Percentiles rank a stretch among this genome's conserved stretches.
Conservation (phyloP, 2,329 filamentous ascomycete species). For the Orbilia ellipsospora region DNA sequence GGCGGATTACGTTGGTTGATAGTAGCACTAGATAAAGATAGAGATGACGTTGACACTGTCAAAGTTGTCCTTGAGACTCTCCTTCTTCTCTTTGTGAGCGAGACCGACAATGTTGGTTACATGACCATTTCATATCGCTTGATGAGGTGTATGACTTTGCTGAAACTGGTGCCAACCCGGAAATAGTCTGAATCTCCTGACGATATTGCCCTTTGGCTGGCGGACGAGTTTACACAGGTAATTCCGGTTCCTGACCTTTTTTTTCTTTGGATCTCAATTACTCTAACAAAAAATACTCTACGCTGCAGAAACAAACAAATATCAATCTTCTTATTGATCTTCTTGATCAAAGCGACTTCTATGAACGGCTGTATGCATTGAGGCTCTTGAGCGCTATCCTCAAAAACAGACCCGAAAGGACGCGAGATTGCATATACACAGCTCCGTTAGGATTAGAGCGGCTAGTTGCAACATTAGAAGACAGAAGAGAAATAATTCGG, state of each 20-base stretch:
- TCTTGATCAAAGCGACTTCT: constrained; percentile 86
- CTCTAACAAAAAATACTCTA: not conserved
- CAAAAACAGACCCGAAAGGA: constrained; percentile 84
- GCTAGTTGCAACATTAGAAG: constrained; percentile 84
- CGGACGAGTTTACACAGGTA: constrained; percentile 96
- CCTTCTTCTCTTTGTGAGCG: constrained; percentile 85
- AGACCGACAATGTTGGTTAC: constrained; percentile 69
- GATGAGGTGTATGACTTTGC: too few relatives aligned
- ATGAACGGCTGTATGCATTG: constrained; percentile 87
- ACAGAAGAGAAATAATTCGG: constrained; percentile 84
- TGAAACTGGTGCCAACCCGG: too few relatives aligned
- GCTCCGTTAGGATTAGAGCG: constrained; percentile 89
- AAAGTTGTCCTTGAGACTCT: constrained; percentile 95
- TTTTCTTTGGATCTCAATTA: too few relatives aligned
- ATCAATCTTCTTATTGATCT: constrained; percentile 90
- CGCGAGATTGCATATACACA: constrained; percentile 91
- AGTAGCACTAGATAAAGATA: constrained; percentile 83
- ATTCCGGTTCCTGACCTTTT: not conserved
- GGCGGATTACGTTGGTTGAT: constrained; percentile 91
- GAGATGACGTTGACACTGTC: constrained; percentile 93
- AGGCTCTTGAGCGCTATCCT: constrained; percentile 89
- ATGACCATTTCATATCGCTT: too few relatives aligned
- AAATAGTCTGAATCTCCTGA: constrained; percentile 87
- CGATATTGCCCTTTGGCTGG: constrained; percentile 94
- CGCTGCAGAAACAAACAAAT: constrained; percentile 80